Evolutionary conservation across 2,329 filamentous ascomycete species (phyloP).

Genomic region (Cytospora schulzeri): DNA sequence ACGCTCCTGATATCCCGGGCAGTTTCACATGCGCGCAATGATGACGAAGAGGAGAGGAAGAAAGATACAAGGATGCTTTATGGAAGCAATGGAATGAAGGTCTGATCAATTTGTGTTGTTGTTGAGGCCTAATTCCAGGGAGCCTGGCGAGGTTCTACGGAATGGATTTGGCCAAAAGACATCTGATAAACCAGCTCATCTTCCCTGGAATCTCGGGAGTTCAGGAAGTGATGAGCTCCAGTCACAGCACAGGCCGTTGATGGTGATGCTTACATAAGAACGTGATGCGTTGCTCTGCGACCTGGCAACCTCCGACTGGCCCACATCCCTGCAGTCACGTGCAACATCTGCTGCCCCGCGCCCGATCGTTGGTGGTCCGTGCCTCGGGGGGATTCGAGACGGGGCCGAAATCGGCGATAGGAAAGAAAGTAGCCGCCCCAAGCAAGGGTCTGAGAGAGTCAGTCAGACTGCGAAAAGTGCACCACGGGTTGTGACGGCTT

Average conservation of each 20-base stretch:
- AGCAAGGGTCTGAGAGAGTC: conserved; percentile 12
- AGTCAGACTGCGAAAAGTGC: not conserved
- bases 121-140: not conserved
- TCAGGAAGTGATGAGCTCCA: not conserved
- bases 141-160: conserved; percentile 1
- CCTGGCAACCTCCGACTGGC: conserved; percentile 19
- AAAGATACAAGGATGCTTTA: conserved; percentile 5
- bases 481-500: conserved; percentile 24
- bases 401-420: conserved; percentile 26
- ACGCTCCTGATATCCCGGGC: conserved; percentile 10
- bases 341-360: conserved; percentile 7
- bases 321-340: not conserved
- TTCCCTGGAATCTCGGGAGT: not conserved
- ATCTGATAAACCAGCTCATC: not conserved
- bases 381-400: not conserved
- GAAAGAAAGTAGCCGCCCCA: too few species aligned
- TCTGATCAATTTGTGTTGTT: conserved; percentile 10
- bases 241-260: not conserved
- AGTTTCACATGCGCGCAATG: conserved; percentile 24
- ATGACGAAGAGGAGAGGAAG: conserved; percentile 1
- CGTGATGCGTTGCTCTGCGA: conserved; percentile 7
- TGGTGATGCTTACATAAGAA: conserved; percentile 18
- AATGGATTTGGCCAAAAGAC: not conserved
- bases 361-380: not conserved
- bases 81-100: conserved; percentile 9